Conservation (phyloP, 345 rosid genomes). For the Aegle marmelos region DNA sequence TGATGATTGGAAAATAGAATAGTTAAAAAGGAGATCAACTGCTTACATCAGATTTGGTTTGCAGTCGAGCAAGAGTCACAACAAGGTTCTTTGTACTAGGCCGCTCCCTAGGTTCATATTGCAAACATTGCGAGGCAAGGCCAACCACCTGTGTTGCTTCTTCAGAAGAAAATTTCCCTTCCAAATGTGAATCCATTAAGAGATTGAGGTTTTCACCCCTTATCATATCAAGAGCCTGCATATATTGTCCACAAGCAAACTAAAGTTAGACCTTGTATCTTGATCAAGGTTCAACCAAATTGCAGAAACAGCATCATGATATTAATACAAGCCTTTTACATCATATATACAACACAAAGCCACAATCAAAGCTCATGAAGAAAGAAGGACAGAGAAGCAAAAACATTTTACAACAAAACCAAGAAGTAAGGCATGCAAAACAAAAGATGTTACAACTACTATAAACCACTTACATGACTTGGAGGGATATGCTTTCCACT, state of each 20-base stretch:
- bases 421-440: not conserved
- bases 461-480: constrained; percentile 60
- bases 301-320: not conserved
- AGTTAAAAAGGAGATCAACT: constrained; percentile 1
- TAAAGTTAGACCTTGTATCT: not conserved
- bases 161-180: constrained; percentile 84
- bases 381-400: not conserved
- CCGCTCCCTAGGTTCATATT: constrained; percentile 92
- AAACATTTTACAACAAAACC: no score
- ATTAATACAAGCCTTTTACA: not conserved
- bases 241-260: constrained; percentile 14
- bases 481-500: constrained; percentile 99
- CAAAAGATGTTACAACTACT: constrained; percentile 2
- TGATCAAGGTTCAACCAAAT: not conserved
- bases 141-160: constrained; percentile 79
- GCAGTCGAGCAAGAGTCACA: constrained; percentile 68
- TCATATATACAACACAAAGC: not conserved
- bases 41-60: constrained; percentile 80
- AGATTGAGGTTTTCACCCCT: constrained; percentile 63
- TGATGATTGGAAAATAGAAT: not conserved
- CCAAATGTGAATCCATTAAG: constrained; percentile 93
- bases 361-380: not conserved
- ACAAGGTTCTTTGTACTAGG: constrained; percentile 81
- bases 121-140: constrained; percentile 85
- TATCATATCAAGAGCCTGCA: constrained; percentile 96